Conservation (phyloP, 1,139 yeast genomes). For the Cylindricascospora bacillispora region DNA sequence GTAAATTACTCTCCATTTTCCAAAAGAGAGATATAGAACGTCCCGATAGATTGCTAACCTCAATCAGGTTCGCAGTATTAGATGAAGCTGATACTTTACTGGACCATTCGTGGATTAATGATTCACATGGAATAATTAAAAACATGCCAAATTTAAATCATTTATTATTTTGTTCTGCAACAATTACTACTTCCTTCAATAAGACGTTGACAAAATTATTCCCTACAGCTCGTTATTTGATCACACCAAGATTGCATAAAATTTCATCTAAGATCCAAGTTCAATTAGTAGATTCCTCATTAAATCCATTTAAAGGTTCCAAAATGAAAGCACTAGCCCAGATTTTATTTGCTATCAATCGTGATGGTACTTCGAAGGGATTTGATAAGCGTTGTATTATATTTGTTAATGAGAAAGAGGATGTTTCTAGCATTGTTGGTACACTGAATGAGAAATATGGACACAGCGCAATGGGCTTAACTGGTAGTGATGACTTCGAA, state of each 20-base stretch:
- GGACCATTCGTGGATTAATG: constrained; percentile 69
- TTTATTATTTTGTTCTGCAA: constrained; percentile 75
- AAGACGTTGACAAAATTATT: constrained; percentile 46
- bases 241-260: constrained; percentile 74
- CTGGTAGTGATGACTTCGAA: constrained; percentile 48
- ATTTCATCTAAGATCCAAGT: constrained; percentile 66
- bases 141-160: constrained; percentile 45
- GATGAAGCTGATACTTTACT: constrained; percentile 94
- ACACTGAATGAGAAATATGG: constrained; percentile 41
- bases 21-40: constrained; percentile 33
- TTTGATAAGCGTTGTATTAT: constrained; percentile 70
- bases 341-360: constrained; percentile 71
- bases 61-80: constrained; percentile 52
- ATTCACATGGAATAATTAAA: constrained; percentile 47
- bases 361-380: constrained; percentile 73
- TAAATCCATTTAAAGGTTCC: constrained; percentile 71
- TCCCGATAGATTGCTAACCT: constrained; percentile 36
- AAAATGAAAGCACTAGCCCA: constrained; percentile 78
- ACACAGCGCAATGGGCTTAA: constrained; percentile 50
- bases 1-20: constrained; percentile 38
- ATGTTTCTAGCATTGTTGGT: constrained; percentile 43
- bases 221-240: constrained; percentile 55
- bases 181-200: constrained; percentile 72
- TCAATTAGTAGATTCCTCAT: constrained; percentile 59
- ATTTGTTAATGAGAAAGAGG: constrained; percentile 67